These are phyloP conservation scores for Sclerotinia subarctica DNA, from an alignment of 2,329 filamentous ascomycete species.

Conservation along the genomic window DNA sequence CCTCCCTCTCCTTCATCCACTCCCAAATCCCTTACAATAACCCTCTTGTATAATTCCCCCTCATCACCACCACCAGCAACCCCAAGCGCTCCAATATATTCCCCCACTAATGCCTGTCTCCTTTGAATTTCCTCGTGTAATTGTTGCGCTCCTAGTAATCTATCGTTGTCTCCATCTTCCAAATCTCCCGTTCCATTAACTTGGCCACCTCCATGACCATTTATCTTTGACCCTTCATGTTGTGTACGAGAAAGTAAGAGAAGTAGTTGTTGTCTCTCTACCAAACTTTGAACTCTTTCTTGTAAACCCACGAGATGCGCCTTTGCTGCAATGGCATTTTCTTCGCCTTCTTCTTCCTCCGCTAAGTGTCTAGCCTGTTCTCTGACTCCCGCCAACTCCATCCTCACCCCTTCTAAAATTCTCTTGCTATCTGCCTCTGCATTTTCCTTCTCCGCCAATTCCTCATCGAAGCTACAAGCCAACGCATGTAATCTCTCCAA, in stretches of 20 bases:
- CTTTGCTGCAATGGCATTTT: constrained; percentile 25
- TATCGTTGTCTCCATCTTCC: constrained; percentile 51
- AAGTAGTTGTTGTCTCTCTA: constrained; percentile 49
- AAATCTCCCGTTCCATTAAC: constrained; percentile 31
- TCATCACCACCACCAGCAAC: constrained; percentile 69
- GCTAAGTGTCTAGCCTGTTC: constrained; percentile 57
- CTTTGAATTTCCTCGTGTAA: constrained; percentile 53
- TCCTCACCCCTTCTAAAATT: constrained; percentile 63
- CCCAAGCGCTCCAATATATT: constrained; percentile 66
- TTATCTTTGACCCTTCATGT: constrained; percentile 47
- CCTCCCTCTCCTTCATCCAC: constrained; percentile 42
- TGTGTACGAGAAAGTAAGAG: constrained; percentile 42
- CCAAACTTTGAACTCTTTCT: constrained; percentile 31
- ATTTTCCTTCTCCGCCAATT: constrained; percentile 70
- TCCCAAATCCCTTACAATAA: constrained; percentile 40
- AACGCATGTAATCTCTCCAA: constrained; percentile 70
- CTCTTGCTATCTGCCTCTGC: constrained; percentile 65
- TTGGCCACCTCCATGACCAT: constrained; percentile 43
- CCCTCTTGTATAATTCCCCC: constrained; percentile 64
- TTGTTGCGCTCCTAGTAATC: constrained; percentile 55
- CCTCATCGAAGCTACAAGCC: constrained; percentile 68
- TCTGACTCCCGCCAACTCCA: constrained; percentile 60
- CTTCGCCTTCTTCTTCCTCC: constrained; percentile 27
- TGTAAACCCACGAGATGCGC: constrained; percentile 30
- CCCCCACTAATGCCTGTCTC: constrained; percentile 54